Evolutionary conservation across 176 grass and related monocot species (phyloP).

Genomic region (Calamus simplicifolius): DNA sequence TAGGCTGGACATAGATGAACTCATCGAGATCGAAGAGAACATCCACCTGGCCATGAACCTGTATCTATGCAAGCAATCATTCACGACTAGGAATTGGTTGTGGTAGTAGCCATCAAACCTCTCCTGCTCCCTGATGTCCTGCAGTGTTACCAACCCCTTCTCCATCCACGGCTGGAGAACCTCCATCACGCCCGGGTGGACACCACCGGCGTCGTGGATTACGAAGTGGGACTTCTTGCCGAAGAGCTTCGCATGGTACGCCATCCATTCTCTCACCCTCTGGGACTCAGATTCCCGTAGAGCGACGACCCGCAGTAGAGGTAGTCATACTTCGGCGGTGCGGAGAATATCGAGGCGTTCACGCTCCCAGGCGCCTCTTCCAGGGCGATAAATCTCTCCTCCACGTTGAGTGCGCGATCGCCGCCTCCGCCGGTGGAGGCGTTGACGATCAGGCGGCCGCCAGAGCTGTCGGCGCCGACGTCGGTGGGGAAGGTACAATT

Average conservation of each 20-base stretch:
- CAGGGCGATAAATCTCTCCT: constrained; percentile 59
- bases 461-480: constrained; percentile 43
- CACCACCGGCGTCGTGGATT: constrained; percentile 73
- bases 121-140: constrained; percentile 61
- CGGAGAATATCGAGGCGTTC: constrained; percentile 41
- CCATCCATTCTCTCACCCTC: constrained; percentile 72
- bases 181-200: constrained; percentile 43
- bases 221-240: constrained; percentile 60
- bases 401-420: constrained; percentile 26
- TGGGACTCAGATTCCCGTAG: constrained; percentile 69
- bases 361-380: constrained; percentile 57
- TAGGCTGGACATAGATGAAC: constrained; percentile 53
- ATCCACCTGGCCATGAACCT: constrained; percentile 73
- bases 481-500: constrained; percentile 68
- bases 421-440: constrained; percentile 54
- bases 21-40: constrained; percentile 89
- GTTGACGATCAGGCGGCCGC: constrained; percentile 55
- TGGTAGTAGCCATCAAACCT: constrained; percentile 86
- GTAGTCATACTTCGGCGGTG: constrained; percentile 59
- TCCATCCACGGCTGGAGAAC: constrained; percentile 67
- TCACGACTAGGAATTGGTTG: constrained; percentile 87
- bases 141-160: constrained; percentile 45
- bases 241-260: constrained; percentile 73
- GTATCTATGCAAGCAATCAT: constrained; percentile 81
- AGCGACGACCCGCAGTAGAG: constrained; percentile 86